Percentiles rank a stretch among this genome's conserved stretches.
Evolutionary conservation across 164 flowering plant species (phyloP).

Genomic region (Kalanchoe fedtschenkoi): DNA sequence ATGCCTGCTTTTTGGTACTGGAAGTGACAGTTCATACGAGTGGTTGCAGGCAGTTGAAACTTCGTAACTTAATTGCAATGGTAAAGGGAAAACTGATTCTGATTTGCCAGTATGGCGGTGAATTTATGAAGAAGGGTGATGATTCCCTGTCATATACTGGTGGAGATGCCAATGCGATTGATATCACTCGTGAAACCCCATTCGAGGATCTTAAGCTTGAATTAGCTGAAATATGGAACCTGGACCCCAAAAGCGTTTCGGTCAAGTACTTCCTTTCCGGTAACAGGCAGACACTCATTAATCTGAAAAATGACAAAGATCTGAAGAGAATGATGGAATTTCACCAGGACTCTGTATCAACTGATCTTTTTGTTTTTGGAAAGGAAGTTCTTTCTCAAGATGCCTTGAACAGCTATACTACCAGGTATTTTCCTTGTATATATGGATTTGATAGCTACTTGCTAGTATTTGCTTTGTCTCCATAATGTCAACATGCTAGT

Average conservation of each 20-base stretch:
- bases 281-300: constrained; percentile 52
- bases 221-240: constrained; percentile 53
- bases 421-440: constrained; percentile 29
- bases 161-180: constrained; percentile 74
- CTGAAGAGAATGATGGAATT: constrained; percentile 61
- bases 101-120: constrained; percentile 65
- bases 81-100: constrained; percentile 41
- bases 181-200: constrained; percentile 35
- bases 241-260: constrained; percentile 28
- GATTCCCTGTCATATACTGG: constrained; percentile 54
- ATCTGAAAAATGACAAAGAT: constrained; percentile 50
- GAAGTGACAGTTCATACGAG: neutral
- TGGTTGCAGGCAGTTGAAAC: neutral
- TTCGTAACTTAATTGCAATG: neutral
- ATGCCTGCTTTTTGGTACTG: neutral
- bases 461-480: neutral
- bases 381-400: constrained; percentile 30
- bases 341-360: constrained; percentile 43
- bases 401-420: constrained; percentile 15
- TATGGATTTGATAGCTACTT: neutral
- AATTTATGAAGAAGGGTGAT: constrained; percentile 48
- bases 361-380: constrained; percentile 49
- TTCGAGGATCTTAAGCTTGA: constrained; percentile 54
- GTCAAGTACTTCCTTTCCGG: constrained; percentile 76
- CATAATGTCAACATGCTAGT: neutral